Conservation (phyloP, 768 basidiomycete species). For the Tulasnella sp. region DNA sequence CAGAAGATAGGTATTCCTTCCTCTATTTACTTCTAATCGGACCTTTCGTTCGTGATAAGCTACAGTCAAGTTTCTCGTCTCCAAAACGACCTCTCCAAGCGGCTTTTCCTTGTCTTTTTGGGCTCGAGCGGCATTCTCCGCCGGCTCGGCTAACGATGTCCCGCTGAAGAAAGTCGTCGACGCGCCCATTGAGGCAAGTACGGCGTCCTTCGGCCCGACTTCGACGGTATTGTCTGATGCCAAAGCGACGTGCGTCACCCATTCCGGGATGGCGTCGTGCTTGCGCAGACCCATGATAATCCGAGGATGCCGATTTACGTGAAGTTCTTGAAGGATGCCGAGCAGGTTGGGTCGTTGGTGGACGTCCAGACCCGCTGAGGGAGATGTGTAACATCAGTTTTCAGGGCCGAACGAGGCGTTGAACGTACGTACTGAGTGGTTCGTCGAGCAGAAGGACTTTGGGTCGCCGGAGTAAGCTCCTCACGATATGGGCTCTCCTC, state of each 20-base stretch:
- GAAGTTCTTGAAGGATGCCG: conserved; percentile 42
- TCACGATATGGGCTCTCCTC: conserved; percentile 68
- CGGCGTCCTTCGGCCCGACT: conserved; percentile 39
- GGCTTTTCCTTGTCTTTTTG: background rate
- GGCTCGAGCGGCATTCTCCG: conserved; percentile 11
- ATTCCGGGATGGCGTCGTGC: conserved; percentile 62
- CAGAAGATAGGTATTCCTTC: background rate
- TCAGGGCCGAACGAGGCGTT: background rate
- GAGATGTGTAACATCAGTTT: background rate
- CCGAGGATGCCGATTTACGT: conserved; percentile 38
- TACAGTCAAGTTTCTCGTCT: conserved; percentile 57
- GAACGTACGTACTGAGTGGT: conserved; percentile 55
- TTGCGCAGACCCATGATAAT: conserved; percentile 54
- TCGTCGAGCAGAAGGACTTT: conserved; percentile 81
- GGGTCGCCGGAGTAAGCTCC: conserved; percentile 59
- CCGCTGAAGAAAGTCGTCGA: background rate
- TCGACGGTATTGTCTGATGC: conserved; percentile 39
- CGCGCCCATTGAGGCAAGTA: conserved; percentile 1
- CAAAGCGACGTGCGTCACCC: conserved; percentile 56
- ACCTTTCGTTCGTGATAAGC: conserved; percentile 57
- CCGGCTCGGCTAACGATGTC: conserved; percentile 6
- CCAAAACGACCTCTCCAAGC: conserved; percentile 36
- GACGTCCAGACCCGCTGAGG: conserved; percentile 67
- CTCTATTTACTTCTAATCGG: conserved; percentile 8
- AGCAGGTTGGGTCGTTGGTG: conserved; percentile 45